Percentiles rank a stretch among this genome's conserved stretches.
phyloP scores from a whole-genome alignment of 805 yeast genomes.

The Saturnispora diversa region DNA sequence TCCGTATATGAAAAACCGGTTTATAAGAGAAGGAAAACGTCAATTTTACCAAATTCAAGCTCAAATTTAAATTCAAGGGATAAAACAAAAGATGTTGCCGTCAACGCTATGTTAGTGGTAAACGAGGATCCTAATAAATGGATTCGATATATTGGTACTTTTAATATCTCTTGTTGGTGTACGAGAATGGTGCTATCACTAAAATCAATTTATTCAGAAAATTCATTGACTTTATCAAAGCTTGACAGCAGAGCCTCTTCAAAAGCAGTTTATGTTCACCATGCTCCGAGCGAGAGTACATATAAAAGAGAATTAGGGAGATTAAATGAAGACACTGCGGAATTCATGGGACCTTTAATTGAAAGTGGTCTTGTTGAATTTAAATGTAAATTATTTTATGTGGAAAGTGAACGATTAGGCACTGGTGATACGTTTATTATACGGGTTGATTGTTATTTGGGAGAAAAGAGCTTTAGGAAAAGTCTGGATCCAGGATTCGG shows the following conservation, averaged over 20 bases:
- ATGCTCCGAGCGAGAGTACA: conserved; percentile 14
- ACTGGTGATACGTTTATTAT: conserved; percentile 72
- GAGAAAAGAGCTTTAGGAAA: conserved; percentile 10
- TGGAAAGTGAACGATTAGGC: conserved; percentile 45
- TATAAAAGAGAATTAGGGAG: conserved; percentile 64
- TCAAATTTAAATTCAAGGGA: too few relatives aligned
- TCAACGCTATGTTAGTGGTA: too few relatives aligned
- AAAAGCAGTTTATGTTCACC: conserved; percentile 23
- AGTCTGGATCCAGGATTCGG: conserved; percentile 16
- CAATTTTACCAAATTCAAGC: too few relatives aligned
- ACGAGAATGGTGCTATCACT: conserved; percentile 49
- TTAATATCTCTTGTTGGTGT: conserved; percentile 61
- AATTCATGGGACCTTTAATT: conserved; percentile 55
- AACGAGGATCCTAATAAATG: conserved; percentile 11
- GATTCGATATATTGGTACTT: conserved; percentile 45
- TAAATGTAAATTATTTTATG: conserved; percentile 49
- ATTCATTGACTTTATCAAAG: conserved; percentile 23
- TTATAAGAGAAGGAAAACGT: conserved; percentile 6
- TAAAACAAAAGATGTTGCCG: too few relatives aligned
- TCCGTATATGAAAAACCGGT: conserved; percentile 3
- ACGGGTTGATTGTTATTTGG: conserved; percentile 58
- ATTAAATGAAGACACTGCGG: conserved; percentile 60
- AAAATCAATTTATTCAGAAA: conserved; percentile 36
- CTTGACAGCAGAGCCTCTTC: conserved; percentile 14
- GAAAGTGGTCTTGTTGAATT: conserved; percentile 48